phyloP scores from a whole-genome alignment of 192 early-diverging fungal genomes.

The Pilaira anomala region DNA sequence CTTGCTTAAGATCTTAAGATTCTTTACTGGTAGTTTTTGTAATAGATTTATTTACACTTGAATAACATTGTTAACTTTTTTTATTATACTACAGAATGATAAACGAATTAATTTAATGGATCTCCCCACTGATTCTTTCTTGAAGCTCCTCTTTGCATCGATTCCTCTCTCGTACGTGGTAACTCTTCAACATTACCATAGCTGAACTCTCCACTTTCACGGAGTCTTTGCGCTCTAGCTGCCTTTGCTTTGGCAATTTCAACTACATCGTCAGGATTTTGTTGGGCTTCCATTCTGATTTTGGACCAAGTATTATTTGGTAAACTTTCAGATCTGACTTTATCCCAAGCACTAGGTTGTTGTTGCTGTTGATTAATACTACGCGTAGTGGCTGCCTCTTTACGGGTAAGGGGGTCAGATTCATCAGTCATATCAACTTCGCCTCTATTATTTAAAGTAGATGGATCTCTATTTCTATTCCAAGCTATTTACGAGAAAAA shows the following conservation, averaged over 20 bases:
- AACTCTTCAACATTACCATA: conserved; percentile 11
- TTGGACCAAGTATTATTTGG: conserved; percentile 31
- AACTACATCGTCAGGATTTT: conserved; percentile 13
- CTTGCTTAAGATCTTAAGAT: too few relatives aligned
- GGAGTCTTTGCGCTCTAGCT: not conserved
- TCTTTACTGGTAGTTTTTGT: too few relatives aligned
- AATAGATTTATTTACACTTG: not conserved
- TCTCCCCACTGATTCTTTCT: conserved; percentile 35
- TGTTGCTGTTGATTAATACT: too few relatives aligned
- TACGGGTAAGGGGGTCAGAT: not conserved
- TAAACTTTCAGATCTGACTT: conserved; percentile 27
- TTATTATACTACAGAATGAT: not conserved
- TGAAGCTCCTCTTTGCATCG: not conserved
- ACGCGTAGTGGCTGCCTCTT: not conserved
- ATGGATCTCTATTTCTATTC: not conserved
- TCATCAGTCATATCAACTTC: not conserved
- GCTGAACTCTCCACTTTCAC: conserved; percentile 12
- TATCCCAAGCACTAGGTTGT: conserved; percentile 28
- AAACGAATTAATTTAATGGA: conserved; percentile 8
- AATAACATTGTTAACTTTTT: conserved; percentile 1
- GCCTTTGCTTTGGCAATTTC: not conserved
- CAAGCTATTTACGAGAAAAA: not conserved
- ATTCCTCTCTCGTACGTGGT: conserved; percentile 37
- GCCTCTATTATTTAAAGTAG: not conserved
- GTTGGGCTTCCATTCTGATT: conserved; percentile 22